These are phyloP conservation scores for Xerocomellus amylosporus DNA, from an alignment of 768 basidiomycete genomes.

Conservation along the genomic window DNA sequence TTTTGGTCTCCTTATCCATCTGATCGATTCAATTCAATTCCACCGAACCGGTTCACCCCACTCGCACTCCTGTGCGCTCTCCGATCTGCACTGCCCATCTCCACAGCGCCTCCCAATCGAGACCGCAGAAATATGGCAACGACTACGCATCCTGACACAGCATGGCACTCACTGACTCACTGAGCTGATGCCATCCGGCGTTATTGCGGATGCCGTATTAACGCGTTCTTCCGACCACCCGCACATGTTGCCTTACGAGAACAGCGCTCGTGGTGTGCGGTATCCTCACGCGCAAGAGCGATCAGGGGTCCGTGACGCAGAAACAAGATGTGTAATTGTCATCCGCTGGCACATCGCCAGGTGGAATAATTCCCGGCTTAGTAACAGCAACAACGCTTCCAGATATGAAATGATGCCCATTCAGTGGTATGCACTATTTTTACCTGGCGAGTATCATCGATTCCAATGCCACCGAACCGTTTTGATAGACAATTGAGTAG, in stretches of 20 bases:
- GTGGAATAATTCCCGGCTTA: background rate
- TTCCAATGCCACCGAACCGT: background rate
- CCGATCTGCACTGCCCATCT: constrained; percentile 18
- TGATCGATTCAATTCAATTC: constrained; percentile 17
- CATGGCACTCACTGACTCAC: background rate
- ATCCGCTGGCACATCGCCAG: background rate
- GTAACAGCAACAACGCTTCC: background rate
- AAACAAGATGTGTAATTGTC: background rate
- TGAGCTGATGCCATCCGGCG: constrained; percentile 8
- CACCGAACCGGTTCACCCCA: constrained; percentile 15
- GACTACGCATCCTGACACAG: constrained; percentile 1
- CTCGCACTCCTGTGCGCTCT: constrained; percentile 5
- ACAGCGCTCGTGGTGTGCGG: constrained; percentile 2
- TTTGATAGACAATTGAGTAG: background rate
- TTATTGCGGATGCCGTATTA: constrained; percentile 22
- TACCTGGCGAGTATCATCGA: background rate
- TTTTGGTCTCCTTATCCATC: constrained; percentile 23
- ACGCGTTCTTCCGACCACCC: background rate
- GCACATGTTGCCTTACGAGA: constrained; percentile 11
- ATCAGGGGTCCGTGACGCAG: constrained; percentile 14
- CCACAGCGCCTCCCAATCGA: constrained; percentile 8
- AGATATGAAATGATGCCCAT: constrained; percentile 12
- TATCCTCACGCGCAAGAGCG: constrained; percentile 12
- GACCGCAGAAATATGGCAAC: background rate
- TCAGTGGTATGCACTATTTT: constrained; percentile 2